Percentiles rank a stretch among this genome's conserved stretches.
Conservation (phyloP, 2,329 filamentous ascomycete genomes). For the Aspergillus awamori region DNA sequence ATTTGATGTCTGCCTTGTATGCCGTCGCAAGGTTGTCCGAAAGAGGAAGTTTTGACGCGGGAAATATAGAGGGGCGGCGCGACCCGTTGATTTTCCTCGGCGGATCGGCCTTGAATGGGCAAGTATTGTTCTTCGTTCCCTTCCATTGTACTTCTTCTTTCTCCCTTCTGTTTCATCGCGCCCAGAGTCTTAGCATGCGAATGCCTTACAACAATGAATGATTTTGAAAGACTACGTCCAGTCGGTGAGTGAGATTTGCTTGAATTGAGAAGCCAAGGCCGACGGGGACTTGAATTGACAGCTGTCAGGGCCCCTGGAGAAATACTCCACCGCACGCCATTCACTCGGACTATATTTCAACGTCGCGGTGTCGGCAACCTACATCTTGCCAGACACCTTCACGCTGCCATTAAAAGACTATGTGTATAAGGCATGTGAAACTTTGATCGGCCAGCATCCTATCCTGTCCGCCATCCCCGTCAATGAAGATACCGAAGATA, state of each 20-base stretch:
- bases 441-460: conserved; percentile 45
- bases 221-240: conserved; percentile 39
- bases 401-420: conserved; percentile 31
- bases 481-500: conserved; percentile 42
- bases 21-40: no score
- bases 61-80: neutral
- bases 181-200: no score
- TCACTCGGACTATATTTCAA: conserved; percentile 50
- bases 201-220: conserved; percentile 43
- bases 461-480: conserved; percentile 48
- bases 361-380: conserved; percentile 45
- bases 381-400: conserved; percentile 33
- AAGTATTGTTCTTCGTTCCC: no score
- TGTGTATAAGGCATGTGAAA: conserved; percentile 42
- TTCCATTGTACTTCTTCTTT: no score
- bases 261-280: neutral
- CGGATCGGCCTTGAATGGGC: neutral
- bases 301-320: conserved; percentile 46
- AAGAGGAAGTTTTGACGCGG: no score
- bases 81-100: neutral
- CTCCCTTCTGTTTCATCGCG: no score
- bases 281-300: neutral
- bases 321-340: conserved; percentile 49
- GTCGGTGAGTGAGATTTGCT: conserved; percentile 29
- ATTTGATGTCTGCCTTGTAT: no score